These are phyloP conservation scores for Hericium rajendrae DNA, from an alignment of 768 basidiomycete genomes.

Conservation along the genomic window DNA sequence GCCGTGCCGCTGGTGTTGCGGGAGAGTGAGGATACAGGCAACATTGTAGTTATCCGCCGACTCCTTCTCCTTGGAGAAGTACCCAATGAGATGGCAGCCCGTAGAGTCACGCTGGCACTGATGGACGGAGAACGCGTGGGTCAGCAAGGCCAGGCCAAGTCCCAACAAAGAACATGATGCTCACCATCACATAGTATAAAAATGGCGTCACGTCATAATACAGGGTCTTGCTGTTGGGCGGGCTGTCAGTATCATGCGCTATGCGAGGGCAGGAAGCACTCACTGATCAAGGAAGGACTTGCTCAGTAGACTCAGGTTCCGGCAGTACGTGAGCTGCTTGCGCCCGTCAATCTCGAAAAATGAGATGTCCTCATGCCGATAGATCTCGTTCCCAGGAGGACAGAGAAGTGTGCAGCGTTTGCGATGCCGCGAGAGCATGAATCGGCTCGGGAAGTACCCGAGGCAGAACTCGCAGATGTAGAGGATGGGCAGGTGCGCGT, in stretches of 20 bases:
- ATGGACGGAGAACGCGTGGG: conserved; percentile 21
- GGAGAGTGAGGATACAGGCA: conserved; percentile 96
- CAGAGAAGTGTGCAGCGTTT: conserved; percentile 84
- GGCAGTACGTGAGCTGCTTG: conserved; percentile 91
- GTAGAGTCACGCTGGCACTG: conserved; percentile 78
- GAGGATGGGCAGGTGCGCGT: conserved; percentile 87
- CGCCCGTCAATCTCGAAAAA: conserved; percentile 99
- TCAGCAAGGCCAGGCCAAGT: not conserved
- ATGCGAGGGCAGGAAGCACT: conserved; percentile 23
- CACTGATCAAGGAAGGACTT: conserved; percentile 99
- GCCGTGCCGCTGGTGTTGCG: conserved; percentile 94
- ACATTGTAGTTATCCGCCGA: conserved; percentile 97
- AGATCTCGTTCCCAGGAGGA: conserved; percentile 99
- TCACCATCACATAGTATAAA: conserved; percentile 98
- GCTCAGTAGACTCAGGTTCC: conserved; percentile 91
- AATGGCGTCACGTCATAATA: conserved; percentile 99
- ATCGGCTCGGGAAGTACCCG: conserved; percentile 80
- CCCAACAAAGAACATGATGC: conserved; percentile 11
- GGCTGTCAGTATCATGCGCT: not conserved
- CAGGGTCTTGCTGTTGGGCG: conserved; percentile 70
- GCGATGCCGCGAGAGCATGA: conserved; percentile 90
- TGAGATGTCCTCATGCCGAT: conserved; percentile 92
- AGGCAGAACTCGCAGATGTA: conserved; percentile 99
- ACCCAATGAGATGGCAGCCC: conserved; percentile 93
- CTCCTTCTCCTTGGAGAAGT: conserved; percentile 99